phyloP scores from a whole-genome alignment of 768 basidiomycete species.

The Mycena maculata region DNA sequence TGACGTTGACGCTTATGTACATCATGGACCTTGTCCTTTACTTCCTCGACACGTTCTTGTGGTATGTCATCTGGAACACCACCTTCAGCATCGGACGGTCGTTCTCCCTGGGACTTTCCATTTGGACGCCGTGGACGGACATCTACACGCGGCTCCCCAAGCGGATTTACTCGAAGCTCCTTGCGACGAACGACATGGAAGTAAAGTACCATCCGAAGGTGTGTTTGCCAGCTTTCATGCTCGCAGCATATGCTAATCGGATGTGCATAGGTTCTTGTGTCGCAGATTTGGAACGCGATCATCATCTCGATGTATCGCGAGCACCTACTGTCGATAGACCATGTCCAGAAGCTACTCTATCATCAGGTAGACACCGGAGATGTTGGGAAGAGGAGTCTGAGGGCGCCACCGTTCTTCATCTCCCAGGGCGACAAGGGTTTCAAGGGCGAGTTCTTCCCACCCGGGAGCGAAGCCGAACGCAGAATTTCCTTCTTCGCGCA shows the following conservation, averaged over 20 bases:
- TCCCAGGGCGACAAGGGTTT: slow-evolving; percentile 90
- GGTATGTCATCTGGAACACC: slow-evolving; percentile 99
- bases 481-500: slow-evolving; percentile 99
- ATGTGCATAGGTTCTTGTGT: slow-evolving; percentile 83
- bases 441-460: slow-evolving; percentile 90
- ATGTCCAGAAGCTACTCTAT: slow-evolving; percentile 97
- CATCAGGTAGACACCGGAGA: slow-evolving; percentile 88
- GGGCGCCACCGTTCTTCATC: slow-evolving; percentile 98
- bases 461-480: slow-evolving; percentile 94
- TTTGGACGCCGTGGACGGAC: slow-evolving; percentile 99
- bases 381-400: slow-evolving; percentile 90
- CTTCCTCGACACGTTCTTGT: slow-evolving; percentile 99
- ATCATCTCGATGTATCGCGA: slow-evolving; percentile 99
- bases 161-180: slow-evolving; percentile 94
- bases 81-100: slow-evolving; percentile 90
- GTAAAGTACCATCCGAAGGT: slow-evolving; percentile 99
- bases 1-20: slow-evolving; percentile 97
- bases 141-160: slow-evolving; percentile 97
- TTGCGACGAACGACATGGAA: slow-evolving; percentile 96
- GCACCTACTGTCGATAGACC: slow-evolving; percentile 97
- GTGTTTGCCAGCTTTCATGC: slow-evolving; percentile 34
- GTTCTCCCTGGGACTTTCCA: slow-evolving; percentile 92
- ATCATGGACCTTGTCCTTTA: slow-evolving; percentile 97
- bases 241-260: slow-evolving; percentile 8
- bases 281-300: slow-evolving; percentile 99